phyloP scores from a whole-genome alignment of 306 rosid genomes.

The Vigna mungo region DNA sequence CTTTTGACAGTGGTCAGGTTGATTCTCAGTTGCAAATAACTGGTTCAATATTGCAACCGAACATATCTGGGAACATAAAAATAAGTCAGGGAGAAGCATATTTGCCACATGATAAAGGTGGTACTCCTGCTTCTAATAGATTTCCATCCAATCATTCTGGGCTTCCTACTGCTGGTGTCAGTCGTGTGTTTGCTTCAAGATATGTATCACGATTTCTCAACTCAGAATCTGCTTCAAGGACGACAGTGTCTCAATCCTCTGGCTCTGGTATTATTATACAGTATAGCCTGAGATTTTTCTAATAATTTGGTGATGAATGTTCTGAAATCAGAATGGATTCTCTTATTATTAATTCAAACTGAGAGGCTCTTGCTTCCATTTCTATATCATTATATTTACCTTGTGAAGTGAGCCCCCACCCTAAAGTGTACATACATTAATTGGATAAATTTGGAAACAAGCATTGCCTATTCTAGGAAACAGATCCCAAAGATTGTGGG shows the following conservation, averaged over 20 bases:
- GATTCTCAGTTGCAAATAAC: constrained; percentile 95
- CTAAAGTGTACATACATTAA: background rate
- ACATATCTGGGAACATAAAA: constrained; percentile 85
- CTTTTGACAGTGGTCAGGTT: constrained; percentile 82
- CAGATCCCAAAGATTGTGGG: too few relatives aligned
- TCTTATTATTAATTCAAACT: background rate
- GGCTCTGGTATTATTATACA: constrained; percentile 69
- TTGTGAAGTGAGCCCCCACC: background rate
- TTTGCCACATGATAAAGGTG: constrained; percentile 92
- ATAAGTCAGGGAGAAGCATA: constrained; percentile 97
- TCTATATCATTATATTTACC: constrained; percentile 25
- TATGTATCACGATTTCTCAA: constrained; percentile 83
- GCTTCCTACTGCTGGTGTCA: constrained; percentile 66
- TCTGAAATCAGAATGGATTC: constrained; percentile 23
- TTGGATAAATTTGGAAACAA: too few relatives aligned
- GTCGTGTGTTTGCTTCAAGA: constrained; percentile 75
- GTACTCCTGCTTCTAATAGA: constrained; percentile 74
- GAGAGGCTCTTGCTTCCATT: background rate
- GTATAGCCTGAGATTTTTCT: constrained; percentile 7
- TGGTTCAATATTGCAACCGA: constrained; percentile 91
- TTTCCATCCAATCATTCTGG: constrained; percentile 68
- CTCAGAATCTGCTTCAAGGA: constrained; percentile 65
- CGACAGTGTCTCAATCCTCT: constrained; percentile 60
- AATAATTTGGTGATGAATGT: constrained; percentile 18
- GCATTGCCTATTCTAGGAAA: too few relatives aligned